Percentiles rank a stretch among this genome's conserved stretches.
Evolutionary conservation across 305 asterid genomes (phyloP).

Genomic region (Plantago rigida): DNA sequence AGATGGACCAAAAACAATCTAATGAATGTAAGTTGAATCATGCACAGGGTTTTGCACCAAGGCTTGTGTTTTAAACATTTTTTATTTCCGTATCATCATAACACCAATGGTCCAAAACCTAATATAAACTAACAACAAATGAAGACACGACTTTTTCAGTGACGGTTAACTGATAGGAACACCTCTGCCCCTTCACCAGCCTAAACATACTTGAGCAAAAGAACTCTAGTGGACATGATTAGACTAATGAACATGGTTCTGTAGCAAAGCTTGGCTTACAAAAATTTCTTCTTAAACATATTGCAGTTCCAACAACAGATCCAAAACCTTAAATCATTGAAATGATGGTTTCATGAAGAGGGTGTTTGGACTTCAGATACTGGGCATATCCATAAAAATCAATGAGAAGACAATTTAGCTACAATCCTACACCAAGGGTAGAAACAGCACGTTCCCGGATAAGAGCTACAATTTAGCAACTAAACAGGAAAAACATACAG

Average conservation of each 20-base stretch:
- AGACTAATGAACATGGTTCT: neutral
- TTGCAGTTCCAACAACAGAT: neutral
- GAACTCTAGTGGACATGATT: neutral
- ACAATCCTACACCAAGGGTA: neutral
- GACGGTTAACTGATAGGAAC: neutral
- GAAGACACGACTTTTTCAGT: no score
- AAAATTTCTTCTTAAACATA: neutral
- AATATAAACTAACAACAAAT: no score
- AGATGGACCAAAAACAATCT: no score
- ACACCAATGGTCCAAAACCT: no score
- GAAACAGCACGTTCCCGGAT: neutral
- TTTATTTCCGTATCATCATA: neutral
- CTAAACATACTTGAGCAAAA: neutral
- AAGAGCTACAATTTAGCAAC: conserved; percentile 6
- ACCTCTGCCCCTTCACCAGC: neutral
- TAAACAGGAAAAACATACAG: neutral
- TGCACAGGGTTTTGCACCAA: no score
- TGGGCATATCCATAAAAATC: neutral
- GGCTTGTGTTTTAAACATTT: no score
- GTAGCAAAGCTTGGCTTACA: neutral
- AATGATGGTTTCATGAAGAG: neutral
- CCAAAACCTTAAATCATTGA: neutral
- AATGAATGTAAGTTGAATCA: no score
- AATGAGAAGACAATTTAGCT: conserved; percentile 1
- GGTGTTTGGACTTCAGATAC: neutral